Evolutionary conservation across 192 early-diverging fungal genomes (phyloP).

Genomic region (Lobulomyces angularis): DNA sequence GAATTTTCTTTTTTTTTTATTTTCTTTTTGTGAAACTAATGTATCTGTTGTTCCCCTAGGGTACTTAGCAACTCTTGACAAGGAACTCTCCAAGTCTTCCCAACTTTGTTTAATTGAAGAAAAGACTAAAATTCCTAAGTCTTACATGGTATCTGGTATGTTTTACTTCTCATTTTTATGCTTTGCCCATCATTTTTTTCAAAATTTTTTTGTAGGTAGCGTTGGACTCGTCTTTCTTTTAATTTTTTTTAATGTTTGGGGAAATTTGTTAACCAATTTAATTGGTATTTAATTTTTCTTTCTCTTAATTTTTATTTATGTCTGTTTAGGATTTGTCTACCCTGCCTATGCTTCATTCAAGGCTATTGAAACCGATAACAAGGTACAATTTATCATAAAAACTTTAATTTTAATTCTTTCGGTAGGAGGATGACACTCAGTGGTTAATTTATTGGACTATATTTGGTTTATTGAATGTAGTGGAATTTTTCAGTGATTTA

Average conservation of each 20-base stretch:
- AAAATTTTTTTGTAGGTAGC: too few relatives aligned
- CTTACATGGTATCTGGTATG: slow-evolving; percentile 66
- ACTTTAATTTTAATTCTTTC: slow-evolving; percentile 4
- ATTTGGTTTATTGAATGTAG: slow-evolving; percentile 72
- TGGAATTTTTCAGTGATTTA: slow-evolving; percentile 84
- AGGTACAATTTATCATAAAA: slow-evolving; percentile 18
- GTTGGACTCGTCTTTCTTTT: slow-evolving; percentile 48
- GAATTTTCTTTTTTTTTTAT: too few relatives aligned
- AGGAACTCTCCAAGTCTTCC: slow-evolving; percentile 56
- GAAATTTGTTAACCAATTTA: too few relatives aligned
- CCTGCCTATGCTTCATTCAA: slow-evolving; percentile 88
- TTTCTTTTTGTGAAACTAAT: too few relatives aligned
- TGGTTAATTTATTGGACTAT: slow-evolving; percentile 91
- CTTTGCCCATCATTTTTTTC: too few relatives aligned
- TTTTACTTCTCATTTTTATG: too few relatives aligned
- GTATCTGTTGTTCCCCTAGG: too few relatives aligned
- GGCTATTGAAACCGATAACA: slow-evolving; percentile 71
- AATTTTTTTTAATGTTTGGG: slow-evolving; percentile 82
- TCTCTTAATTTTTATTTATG: neutral
- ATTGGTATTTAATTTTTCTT: too few relatives aligned
- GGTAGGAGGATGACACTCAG: slow-evolving; percentile 17
- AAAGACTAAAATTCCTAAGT: slow-evolving; percentile 73
- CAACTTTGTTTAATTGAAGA: slow-evolving; percentile 56
- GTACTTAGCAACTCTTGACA: too few relatives aligned
- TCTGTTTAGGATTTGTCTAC: slow-evolving; percentile 76